A percentile compares a stretch with the other conserved stretches of the same genome.
phyloP scores from a whole-genome alignment of 371 early-diverging fungal genomes.

The Mortierella sp. region DNA sequence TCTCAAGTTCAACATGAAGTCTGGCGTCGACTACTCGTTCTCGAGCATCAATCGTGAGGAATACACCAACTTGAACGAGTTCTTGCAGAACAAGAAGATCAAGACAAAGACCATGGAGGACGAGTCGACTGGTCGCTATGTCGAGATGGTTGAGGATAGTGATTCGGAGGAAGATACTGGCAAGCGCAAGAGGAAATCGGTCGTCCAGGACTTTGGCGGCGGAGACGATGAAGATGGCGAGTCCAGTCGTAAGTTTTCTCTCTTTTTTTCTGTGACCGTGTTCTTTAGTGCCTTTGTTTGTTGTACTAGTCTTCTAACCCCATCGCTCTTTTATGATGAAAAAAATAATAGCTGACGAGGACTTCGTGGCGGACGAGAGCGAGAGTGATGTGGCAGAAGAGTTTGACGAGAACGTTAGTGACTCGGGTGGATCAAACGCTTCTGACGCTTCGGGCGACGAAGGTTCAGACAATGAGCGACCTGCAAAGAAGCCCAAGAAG shows the following conservation, averaged over 20 bases:
- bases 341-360: constrained; percentile 80
- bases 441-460: constrained; percentile 59
- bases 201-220: constrained; percentile 50
- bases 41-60: constrained; percentile 93
- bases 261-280: not conserved
- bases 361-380: constrained; percentile 87
- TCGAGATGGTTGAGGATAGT: constrained; percentile 69
- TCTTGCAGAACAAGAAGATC: constrained; percentile 86
- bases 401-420: constrained; percentile 82
- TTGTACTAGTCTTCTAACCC: constrained; percentile 17
- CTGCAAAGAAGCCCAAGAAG: constrained; percentile 49
- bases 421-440: constrained; percentile 59
- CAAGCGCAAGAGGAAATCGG: constrained; percentile 65
- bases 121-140: constrained; percentile 69
- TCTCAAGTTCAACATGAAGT: constrained; percentile 89
- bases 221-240: constrained; percentile 72
- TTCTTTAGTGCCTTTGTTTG: not conserved
- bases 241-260: constrained; percentile 66
- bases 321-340: constrained; percentile 9
- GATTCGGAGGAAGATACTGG: constrained; percentile 68
- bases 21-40: constrained; percentile 87
- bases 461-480: constrained; percentile 26
- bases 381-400: constrained; percentile 94
- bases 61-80: constrained; percentile 84
- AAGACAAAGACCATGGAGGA: constrained; percentile 80